phyloP scores from a whole-genome alignment of 495 filamentous ascomycete genomes.

The Parachaetomium inaequale region DNA sequence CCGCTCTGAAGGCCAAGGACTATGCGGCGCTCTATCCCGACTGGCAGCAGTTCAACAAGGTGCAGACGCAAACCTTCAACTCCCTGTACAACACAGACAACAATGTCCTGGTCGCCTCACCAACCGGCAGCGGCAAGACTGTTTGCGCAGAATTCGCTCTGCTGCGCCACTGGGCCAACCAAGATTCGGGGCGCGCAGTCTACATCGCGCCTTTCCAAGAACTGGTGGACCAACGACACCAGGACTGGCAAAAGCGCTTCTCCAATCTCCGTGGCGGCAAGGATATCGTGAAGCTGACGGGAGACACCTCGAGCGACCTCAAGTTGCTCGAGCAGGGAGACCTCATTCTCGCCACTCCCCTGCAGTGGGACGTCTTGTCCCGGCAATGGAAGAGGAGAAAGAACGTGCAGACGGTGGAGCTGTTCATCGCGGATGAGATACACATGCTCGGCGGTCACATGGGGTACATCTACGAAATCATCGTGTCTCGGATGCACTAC shows the following conservation, averaged over 20 bases:
- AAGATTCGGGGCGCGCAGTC: conserved; percentile 72
- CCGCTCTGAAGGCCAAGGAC: conserved; percentile 81
- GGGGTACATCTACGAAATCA: conserved; percentile 90
- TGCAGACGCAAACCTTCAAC: conserved; percentile 96
- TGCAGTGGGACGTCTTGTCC: conserved; percentile 94
- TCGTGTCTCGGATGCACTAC: conserved; percentile 96
- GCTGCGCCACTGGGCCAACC: conserved; percentile 78
- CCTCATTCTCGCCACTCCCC: conserved; percentile 85
- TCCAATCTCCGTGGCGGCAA: conserved; percentile 74
- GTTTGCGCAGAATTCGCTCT: conserved; percentile 94
- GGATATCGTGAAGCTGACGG: conserved; percentile 88
- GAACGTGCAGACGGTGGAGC: conserved; percentile 83
- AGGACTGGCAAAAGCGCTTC: conserved; percentile 81
- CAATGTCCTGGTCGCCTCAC: conserved; percentile 85
- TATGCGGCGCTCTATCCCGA: conserved; percentile 77
- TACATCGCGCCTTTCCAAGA: conserved; percentile 98
- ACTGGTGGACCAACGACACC: conserved; percentile 72
- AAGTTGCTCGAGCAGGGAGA: conserved; percentile 86
- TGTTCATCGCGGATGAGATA: conserved; percentile 95
- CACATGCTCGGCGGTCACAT: conserved; percentile 90
- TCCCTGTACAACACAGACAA: conserved; percentile 85
- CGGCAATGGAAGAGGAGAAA: conserved; percentile 94
- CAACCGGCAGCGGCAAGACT: conserved; percentile 93
- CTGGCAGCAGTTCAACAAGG: conserved; percentile 91
- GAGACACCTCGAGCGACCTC: conserved; percentile 87